A percentile compares a stretch with the other conserved stretches of the same genome.
Evolutionary conservation across 257 asterid genomes (phyloP).

Genomic region (Solanum pimpinellifolium): DNA sequence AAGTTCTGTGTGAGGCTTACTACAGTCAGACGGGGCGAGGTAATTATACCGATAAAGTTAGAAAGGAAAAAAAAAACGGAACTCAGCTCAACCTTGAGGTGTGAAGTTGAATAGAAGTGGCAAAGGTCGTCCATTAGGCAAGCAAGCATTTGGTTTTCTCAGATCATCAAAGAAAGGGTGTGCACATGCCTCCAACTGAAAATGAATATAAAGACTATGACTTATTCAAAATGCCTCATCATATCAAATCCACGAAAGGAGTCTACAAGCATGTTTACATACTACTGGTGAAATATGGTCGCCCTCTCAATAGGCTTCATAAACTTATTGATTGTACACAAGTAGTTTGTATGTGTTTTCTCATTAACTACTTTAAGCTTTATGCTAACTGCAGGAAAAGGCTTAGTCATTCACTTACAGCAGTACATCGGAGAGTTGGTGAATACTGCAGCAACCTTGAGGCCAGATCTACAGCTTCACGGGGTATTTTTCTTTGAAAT

Average conservation of each 20-base stretch:
- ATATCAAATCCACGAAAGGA: not conserved
- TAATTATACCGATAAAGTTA: not conserved
- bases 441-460: constrained; percentile 80
- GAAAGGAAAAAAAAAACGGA: not conserved
- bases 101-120: constrained; percentile 77
- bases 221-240: not conserved
- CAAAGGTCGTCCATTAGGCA: constrained; percentile 66
- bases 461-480: constrained; percentile 77
- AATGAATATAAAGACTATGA: not conserved
- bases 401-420: constrained; percentile 41
- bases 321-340: not conserved
- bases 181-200: constrained; percentile 51
- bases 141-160: constrained; percentile 45
- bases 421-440: constrained; percentile 62
- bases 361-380: not conserved
- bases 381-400: not conserved
- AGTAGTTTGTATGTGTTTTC: not conserved
- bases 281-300: not conserved
- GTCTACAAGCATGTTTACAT: not conserved
- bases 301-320: not conserved
- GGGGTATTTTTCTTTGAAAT: constrained; percentile 71
- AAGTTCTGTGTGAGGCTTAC: not conserved
- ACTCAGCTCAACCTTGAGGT: constrained; percentile 39
- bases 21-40: not conserved
- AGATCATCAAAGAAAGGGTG: constrained; percentile 70